Evolutionary conservation across 1,284 basidiomycete species (phyloP), one percentile per base, ranked within the genome.

Genomic region (Tetrapyrgos nigripes): DNA sequence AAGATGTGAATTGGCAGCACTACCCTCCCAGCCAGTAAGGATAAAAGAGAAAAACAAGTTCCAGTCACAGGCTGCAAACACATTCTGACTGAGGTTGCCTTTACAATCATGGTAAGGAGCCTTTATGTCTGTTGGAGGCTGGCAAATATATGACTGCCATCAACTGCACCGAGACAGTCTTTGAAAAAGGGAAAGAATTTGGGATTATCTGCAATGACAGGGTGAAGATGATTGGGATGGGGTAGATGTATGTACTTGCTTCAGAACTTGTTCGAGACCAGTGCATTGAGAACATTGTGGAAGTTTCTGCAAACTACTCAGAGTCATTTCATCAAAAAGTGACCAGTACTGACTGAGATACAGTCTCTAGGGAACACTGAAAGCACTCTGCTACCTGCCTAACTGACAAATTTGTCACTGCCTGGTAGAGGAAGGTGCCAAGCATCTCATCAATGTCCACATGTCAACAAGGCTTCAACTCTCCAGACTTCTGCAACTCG

Each of bases 11-110:
- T 76, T 70, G 19, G 73, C 64, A 9, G 68, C 66, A 58, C 64
- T 69, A 27, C 73, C 75, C 55, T 76, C 73, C 68, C 71, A 76
- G 4, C 73, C 73, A 46, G 57, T 50, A 45, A 71, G 54, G 10
- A 72, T 53, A 63, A 76, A 73, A 5, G 61, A 48, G 57, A 76
- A 73, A 6, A 48, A 55, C 31, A 76, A 48, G 11, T 64, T 52
- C 48, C 72, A 75, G 14, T 57, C 53, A 53, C 66, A 73, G 6
- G 55, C 62, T 31, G 71, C 71, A 51, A 75, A 61, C 19, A 66
- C 60, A 60, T 76, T 74, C 44, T 70, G 68, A 0, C 64, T 62
- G 10, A 73, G 33, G 33, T 21, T 35, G 0, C 73, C 73, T 56
- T 75, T 72, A 0, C 68, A 56, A 56, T 70, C 67, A 2, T 65